Evolutionary conservation across 805 yeast species (phyloP).

Genomic region (Ogataea methylovora): DNA sequence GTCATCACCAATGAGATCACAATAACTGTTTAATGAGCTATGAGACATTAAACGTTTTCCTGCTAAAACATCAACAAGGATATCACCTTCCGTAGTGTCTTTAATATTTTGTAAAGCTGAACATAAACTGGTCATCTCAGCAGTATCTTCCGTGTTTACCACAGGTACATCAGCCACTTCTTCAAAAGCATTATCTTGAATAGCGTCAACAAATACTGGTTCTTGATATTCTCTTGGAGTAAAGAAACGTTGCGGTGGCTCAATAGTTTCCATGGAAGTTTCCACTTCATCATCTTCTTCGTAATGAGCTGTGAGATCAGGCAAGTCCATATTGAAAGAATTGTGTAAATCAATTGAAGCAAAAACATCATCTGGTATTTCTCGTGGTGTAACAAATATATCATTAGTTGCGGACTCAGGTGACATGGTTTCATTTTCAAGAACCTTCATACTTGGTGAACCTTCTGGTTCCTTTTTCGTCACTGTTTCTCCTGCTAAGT

Average conservation of each 20-base stretch:
- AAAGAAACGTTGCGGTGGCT: conserved; percentile 3
- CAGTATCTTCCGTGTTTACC: not conserved
- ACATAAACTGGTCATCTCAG: conserved; percentile 16
- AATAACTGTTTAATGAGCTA: conserved; percentile 8
- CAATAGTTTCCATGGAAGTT: not conserved
- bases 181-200: too few species aligned
- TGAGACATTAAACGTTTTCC: conserved; percentile 8
- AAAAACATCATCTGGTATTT: conserved; percentile 8
- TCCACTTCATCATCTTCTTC: conserved; percentile 3
- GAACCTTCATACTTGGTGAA: too few species aligned
- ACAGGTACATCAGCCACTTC: not conserved
- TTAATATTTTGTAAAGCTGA: conserved; percentile 17
- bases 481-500: too few species aligned
- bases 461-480: too few species aligned
- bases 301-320: conserved; percentile 7
- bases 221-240: conserved; percentile 12
- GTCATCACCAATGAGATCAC: conserved; percentile 21
- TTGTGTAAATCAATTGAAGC: conserved; percentile 8
- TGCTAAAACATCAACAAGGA: conserved; percentile 8
- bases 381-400: conserved; percentile 6
- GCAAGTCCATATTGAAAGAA: conserved; percentile 9
- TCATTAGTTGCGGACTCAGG: not conserved
- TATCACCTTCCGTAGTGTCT: conserved; percentile 14
- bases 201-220: conserved; percentile 2
- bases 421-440: not conserved